A percentile compares a stretch with the other conserved stretches of the same genome.
phyloP scores from a whole-genome alignment of 2,329 filamentous ascomycete species.

The Trichophyton mentagrophytes region DNA sequence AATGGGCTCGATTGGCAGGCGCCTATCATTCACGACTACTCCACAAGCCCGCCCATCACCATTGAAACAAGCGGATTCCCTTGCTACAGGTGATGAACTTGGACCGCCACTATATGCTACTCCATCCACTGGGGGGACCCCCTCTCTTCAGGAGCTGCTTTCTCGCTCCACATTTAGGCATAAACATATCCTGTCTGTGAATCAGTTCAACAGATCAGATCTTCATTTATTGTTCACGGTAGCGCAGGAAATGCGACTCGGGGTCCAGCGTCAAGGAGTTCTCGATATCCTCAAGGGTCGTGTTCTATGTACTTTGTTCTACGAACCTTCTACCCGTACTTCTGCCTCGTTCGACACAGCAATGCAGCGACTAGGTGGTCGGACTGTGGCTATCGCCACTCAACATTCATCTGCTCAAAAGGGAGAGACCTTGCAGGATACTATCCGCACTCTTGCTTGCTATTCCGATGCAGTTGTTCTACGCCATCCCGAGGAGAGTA shows the following conservation, averaged over 20 bases:
- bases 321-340: constrained; percentile 90
- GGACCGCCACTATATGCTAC: constrained; percentile 29
- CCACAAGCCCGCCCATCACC: constrained; percentile 25
- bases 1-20: constrained; percentile 27
- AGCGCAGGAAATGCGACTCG: constrained; percentile 92
- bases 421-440: constrained; percentile 87
- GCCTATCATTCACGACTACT: constrained; percentile 27
- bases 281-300: constrained; percentile 75
- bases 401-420: constrained; percentile 81
- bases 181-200: constrained; percentile 80
- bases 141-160: constrained; percentile 57
- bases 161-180: constrained; percentile 76
- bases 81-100: constrained; percentile 22
- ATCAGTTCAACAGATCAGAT: constrained; percentile 75
- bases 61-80: constrained; percentile 17
- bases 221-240: constrained; percentile 91
- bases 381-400: constrained; percentile 70
- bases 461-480: constrained; percentile 95
- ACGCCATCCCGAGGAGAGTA: constrained; percentile 73
- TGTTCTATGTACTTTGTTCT: constrained; percentile 87
- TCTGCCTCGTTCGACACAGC: constrained; percentile 93
- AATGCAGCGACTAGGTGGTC: constrained; percentile 93
- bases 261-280: constrained; percentile 82
- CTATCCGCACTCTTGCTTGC: constrained; percentile 81
- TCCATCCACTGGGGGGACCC: constrained; percentile 41